Base-by-base conservation (phyloP, 169 alveolate genomes). In the Cardiosporidium cionae region DNA sequence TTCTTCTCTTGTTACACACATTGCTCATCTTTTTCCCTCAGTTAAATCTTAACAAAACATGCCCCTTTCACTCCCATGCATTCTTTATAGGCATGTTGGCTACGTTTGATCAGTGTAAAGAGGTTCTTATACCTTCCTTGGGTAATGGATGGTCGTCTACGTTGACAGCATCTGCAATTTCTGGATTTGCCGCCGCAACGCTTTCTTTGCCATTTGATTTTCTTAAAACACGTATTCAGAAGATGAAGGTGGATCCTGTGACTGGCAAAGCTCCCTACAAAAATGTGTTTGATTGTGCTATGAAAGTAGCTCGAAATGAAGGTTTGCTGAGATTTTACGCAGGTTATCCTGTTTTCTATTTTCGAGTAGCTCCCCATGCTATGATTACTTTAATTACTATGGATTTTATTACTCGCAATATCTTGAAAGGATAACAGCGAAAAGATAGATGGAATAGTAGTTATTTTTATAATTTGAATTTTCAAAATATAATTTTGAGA, bases 351-450 rank as follows among this genome's bases (percentile, higher is more conserved):
- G 94, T 97, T 16, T 96, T 91, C 83, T 92, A 93, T 76, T 87
- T 89, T 28, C 93, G 99, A 66, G 90, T 95, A 22, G 98, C 98
- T 5, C 99, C 99, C 0, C 97, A 96, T 72, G 95, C 95, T 7
- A 91, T 93, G 91, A 88, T 96, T 34, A 93, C 97, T 1, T 83
- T 93, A 54, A 85, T 94, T 7, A 70, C 92, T 37, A 74, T 90
- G 84, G 98, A 94, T 65, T 89, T n/a, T n/a, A n/a, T n/a, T n/a
- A n/a, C n/a, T n/a, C n/a, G n/a, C n/a, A n/a, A n/a, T n/a, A n/a
- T n/a, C n/a, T n/a, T n/a, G n/a, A n/a, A n/a, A n/a, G n/a, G n/a
- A n/a, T n/a, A n/a, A n/a, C n/a, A n/a, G n/a, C n/a, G n/a, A n/a
- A n/a, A n/a, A n/a, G n/a, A n/a, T n/a, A n/a, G n/a, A n/a, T n/a